Evolutionary conservation across 225 moss, liverwort and hornwort genomes (phyloP).

Genomic region (Pseudoscleropodium purum): DNA sequence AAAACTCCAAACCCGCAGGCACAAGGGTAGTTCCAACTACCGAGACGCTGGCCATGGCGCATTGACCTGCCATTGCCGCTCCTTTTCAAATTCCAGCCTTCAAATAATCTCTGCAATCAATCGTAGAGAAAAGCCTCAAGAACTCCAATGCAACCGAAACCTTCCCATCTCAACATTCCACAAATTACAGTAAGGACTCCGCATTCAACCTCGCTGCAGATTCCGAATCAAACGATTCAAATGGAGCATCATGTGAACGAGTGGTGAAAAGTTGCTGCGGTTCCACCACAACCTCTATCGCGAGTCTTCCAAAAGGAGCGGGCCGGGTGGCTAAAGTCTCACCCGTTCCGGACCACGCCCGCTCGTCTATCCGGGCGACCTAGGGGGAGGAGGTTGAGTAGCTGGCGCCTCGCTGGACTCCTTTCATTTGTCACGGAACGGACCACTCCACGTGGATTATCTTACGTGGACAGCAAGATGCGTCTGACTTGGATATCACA

Average conservation of each 20-base stretch:
- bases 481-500: conserved; percentile 2
- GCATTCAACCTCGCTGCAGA: neutral
- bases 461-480: neutral
- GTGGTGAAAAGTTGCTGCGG: neutral
- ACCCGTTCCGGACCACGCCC: neutral
- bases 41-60: conserved; percentile 15
- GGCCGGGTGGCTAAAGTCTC: neutral
- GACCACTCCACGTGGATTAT: conserved; percentile 11
- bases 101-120: neutral
- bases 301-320: neutral
- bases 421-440: neutral
- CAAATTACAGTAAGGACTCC: neutral
- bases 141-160: neutral
- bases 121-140: neutral
- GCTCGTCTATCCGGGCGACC: neutral
- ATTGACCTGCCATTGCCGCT: conserved; percentile 11
- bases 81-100: neutral
- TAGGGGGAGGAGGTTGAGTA: neutral
- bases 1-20: neutral
- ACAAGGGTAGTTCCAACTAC: neutral
- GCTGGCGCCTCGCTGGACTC: conserved; percentile 3
- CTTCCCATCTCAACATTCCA: neutral
- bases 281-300: neutral
- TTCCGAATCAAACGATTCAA: neutral
- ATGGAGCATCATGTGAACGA: neutral